Evolutionary conservation across 345 rosid genomes (phyloP), one percentile per base, ranked within the genome.

Genomic region (Triadica sebifera): DNA sequence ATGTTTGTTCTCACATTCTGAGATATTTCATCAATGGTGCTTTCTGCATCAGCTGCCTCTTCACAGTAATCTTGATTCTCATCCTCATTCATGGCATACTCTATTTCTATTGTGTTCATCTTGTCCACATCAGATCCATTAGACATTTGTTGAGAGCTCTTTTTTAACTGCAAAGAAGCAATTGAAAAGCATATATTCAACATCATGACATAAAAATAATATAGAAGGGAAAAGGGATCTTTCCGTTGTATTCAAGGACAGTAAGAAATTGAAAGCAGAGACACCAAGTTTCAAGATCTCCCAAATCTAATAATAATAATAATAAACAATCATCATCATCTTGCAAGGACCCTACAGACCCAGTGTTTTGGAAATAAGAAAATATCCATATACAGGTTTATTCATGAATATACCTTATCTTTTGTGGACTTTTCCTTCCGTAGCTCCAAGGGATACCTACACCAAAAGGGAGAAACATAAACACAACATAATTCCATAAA

Each of bases 391-490:
- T 53, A 51, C 76, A 70, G 45, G 43, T 43, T 68, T 72, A 20
- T 12, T 47, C 6, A 4, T n/a, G 61, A 70, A 24, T 71, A 37
- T 84, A 94, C 98, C 95, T 89, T 92, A 79, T 86, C 96, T 82
- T 90, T 94, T 68, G 95, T 82, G 68, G 95, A 87, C 84, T 92
- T 92, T 80, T 87, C 97, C 86, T 92, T 94, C 72, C 98, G 82
- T 57, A 94, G 81, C 88, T 94, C 98, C 80, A 94, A 76, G 7
- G 98, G 98, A 69, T 94, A 92, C 98, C 98, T 94, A 67, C 65
- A 67, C 17, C 73, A 76, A 79, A 81, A 50, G 69, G 38, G 62
- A 61, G 7, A 67, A 25, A 67, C 8, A 13, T 17, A 53, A 13
- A 10, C 16, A 22, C n/a, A 43, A 41, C 24, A 41, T n/a, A 24